phyloP scores from a whole-genome alignment of 805 yeast genomes.

The Debaryomyces tyrocola region DNA sequence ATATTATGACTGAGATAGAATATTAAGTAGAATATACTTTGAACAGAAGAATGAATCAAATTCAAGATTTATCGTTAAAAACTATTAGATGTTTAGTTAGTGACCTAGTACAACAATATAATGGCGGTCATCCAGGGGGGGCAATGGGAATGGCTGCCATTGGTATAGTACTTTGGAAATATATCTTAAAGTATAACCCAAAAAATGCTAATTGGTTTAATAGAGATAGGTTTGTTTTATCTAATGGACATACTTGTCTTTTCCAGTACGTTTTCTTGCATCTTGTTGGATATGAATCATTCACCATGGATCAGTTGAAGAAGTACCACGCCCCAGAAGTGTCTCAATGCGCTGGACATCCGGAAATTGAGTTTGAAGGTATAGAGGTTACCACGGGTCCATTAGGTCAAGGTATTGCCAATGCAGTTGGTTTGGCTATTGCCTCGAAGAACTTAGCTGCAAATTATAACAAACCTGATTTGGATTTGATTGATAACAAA shows the following conservation, averaged over 20 bases:
- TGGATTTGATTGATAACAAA: conserved; percentile 67
- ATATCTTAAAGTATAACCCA: conserved; percentile 75
- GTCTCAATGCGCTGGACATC: conserved; percentile 97
- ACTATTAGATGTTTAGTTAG: conserved; percentile 31
- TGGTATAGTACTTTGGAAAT: conserved; percentile 35
- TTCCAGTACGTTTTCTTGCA: conserved; percentile 74
- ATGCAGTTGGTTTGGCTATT: conserved; percentile 95
- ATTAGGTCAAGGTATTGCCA: conserved; percentile 95
- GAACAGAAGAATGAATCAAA: neutral
- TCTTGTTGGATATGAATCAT: conserved; percentile 68
- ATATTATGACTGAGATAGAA: too few species aligned
- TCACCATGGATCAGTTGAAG: conserved; percentile 76
- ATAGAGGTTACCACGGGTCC: conserved; percentile 98
- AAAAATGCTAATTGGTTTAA: conserved; percentile 88
- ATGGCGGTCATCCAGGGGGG: conserved; percentile 42
- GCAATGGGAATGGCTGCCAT: conserved; percentile 45
- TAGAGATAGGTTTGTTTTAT: conserved; percentile 92
- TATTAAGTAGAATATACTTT: too few species aligned
- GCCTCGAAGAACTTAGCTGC: conserved; percentile 93
- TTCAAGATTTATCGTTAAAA: conserved; percentile 18
- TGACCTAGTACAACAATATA: conserved; percentile 22
- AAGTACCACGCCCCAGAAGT: conserved; percentile 83
- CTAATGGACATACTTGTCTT: conserved; percentile 97
- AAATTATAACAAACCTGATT: conserved; percentile 86
- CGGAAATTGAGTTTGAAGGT: conserved; percentile 89